phyloP scores from a whole-genome alignment of 2,329 filamentous ascomycete genomes.

The Ophiocordyceps camponoti-leonardi region DNA sequence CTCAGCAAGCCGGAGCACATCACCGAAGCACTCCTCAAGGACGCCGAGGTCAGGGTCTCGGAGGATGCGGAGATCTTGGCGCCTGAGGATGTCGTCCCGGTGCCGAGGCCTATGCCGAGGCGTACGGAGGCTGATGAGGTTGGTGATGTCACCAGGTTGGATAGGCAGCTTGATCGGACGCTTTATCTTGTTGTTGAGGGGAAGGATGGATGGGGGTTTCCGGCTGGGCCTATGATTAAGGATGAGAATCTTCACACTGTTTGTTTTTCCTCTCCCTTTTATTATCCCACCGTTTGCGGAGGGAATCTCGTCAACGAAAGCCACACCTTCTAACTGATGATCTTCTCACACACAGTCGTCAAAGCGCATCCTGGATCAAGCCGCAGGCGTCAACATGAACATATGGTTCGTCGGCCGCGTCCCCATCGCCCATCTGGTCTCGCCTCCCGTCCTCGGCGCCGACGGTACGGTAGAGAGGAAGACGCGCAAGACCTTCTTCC shows the following conservation, averaged over 20 bases:
- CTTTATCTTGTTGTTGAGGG: constrained; percentile 75
- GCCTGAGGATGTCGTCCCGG: constrained; percentile 41
- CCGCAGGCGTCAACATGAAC: constrained; percentile 91
- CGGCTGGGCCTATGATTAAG: constrained; percentile 48
- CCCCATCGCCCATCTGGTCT: constrained; percentile 65
- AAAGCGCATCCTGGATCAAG: constrained; percentile 56
- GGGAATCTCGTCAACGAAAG: neutral
- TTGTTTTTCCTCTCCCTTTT: neutral
- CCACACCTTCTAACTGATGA: neutral
- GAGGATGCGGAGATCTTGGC: constrained; percentile 43
- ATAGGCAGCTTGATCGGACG: constrained; percentile 63
- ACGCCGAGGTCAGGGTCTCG: constrained; percentile 49
- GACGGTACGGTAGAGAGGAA: constrained; percentile 24
- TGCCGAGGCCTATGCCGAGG: constrained; percentile 54
- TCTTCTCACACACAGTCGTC: constrained; percentile 52
- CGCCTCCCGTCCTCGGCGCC: constrained; percentile 28
- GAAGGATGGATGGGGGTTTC: constrained; percentile 68
- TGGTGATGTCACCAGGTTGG: constrained; percentile 60
- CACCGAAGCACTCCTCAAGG: constrained; percentile 52
- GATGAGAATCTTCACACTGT: constrained; percentile 74
- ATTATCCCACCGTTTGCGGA: too few species aligned
- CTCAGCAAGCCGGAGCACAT: constrained; percentile 47
- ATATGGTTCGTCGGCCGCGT: constrained; percentile 91
- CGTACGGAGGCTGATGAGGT: constrained; percentile 62
- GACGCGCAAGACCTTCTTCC: constrained; percentile 82